Conservation (phyloP, 768 basidiomycete species). For the Hypsizygus marmoreus region DNA sequence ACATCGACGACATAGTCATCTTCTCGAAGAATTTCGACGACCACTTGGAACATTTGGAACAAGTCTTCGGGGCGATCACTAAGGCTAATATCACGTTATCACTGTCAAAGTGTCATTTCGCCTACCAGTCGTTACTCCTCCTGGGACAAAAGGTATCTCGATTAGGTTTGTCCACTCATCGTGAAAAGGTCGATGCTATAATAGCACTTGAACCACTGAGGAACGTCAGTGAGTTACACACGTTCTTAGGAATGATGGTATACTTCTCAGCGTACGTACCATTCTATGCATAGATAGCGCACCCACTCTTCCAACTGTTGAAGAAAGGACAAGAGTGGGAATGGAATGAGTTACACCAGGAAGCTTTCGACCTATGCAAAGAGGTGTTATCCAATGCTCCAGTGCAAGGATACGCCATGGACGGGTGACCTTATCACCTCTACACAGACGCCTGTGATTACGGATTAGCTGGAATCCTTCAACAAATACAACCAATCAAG, state of each 20-base stretch:
- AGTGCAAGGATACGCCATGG: slow-evolving; percentile 28
- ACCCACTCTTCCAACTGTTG: slow-evolving; percentile 35
- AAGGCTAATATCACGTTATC: slow-evolving; percentile 33
- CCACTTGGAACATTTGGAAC: slow-evolving; percentile 30
- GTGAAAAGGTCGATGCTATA: slow-evolving; percentile 37
- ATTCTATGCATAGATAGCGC: slow-evolving; percentile 27
- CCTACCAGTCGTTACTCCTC: slow-evolving; percentile 31
- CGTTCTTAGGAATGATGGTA: too few relatives aligned
- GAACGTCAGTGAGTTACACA: too few relatives aligned
- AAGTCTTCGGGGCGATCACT: slow-evolving; percentile 27
- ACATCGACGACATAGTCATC: slow-evolving; percentile 44
- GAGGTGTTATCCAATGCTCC: slow-evolving; percentile 30
- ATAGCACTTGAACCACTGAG: slow-evolving; percentile 24
- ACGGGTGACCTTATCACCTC: slow-evolving; percentile 30
- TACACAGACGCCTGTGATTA: slow-evolving; percentile 38
- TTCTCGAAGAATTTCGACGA: slow-evolving; percentile 29
- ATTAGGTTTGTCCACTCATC: slow-evolving; percentile 41
- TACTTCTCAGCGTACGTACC: slow-evolving; percentile 35
- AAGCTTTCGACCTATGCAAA: slow-evolving; percentile 31
- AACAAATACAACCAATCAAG: slow-evolving; percentile 33
- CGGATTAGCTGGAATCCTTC: slow-evolving; percentile 24
- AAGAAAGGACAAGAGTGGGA: slow-evolving; percentile 26
- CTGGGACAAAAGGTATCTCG: slow-evolving; percentile 28
- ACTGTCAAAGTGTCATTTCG: slow-evolving; percentile 35
- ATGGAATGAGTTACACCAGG: slow-evolving; percentile 23